Conservation (phyloP, 2,329 filamentous ascomycete genomes). For the Fusarium odoratissimum region DNA sequence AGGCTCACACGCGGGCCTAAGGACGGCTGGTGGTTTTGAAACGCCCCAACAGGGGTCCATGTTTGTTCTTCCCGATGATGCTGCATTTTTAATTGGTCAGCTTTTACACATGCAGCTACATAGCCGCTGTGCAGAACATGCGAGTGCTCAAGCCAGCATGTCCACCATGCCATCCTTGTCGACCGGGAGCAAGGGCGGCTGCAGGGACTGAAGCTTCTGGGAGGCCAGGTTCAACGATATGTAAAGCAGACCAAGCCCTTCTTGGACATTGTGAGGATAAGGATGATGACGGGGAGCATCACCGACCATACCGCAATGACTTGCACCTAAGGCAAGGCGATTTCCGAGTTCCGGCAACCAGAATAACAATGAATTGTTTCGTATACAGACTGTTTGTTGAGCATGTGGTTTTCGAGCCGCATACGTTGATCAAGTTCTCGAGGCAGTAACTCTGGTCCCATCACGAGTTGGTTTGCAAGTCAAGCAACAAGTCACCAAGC, state of each 20-base stretch:
- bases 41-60: slow-evolving; percentile 47
- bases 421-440: not conserved
- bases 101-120: slow-evolving; percentile 52
- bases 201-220: slow-evolving; percentile 48
- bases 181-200: slow-evolving; percentile 38
- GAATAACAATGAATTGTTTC: slow-evolving; percentile 11
- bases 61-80: slow-evolving; percentile 40
- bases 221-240: slow-evolving; percentile 29
- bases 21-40: slow-evolving; percentile 46
- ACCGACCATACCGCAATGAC: slow-evolving; percentile 33
- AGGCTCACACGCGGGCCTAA: slow-evolving; percentile 28
- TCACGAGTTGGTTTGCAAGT: slow-evolving; percentile 23
- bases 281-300: slow-evolving; percentile 41
- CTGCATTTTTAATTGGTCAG: slow-evolving; percentile 49
- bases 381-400: slow-evolving; percentile 25
- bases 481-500: slow-evolving; percentile 4
- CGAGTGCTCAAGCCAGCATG: slow-evolving; percentile 54
- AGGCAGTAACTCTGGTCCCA: not conserved
- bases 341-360: slow-evolving; percentile 17
- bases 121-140: slow-evolving; percentile 57
- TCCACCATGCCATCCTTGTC: slow-evolving; percentile 43
- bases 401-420: slow-evolving; percentile 2
- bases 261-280: slow-evolving; percentile 40
- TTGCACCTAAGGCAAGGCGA: slow-evolving; percentile 3
- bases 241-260: slow-evolving; percentile 41